Conservation (phyloP, 2,329 filamentous ascomycete genomes). For the Fusarium goolgardi region DNA sequence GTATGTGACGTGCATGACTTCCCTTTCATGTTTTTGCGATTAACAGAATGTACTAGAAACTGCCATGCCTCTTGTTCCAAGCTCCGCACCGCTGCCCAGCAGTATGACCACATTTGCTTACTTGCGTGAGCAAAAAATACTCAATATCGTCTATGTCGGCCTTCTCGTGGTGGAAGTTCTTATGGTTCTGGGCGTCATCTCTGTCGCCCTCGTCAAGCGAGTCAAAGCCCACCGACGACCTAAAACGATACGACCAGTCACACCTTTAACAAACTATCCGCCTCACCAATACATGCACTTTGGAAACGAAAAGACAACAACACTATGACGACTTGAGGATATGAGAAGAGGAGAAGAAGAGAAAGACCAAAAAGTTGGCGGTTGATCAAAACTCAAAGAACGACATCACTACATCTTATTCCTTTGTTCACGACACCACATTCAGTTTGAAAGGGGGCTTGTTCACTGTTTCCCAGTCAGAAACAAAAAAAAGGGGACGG, state of each 20-base stretch:
- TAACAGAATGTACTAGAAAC: constrained; percentile 18
- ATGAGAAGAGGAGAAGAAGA: background rate
- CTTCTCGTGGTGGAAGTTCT: constrained; percentile 59
- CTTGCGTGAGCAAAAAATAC: constrained; percentile 50
- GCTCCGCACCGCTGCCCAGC: constrained; percentile 32
- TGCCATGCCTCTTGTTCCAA: constrained; percentile 43
- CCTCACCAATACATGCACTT: constrained; percentile 22
- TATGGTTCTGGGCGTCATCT: constrained; percentile 57
- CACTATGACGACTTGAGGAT: constrained; percentile 19
- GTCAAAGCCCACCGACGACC: constrained; percentile 37
- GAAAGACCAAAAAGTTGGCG: background rate
- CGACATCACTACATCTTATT: constrained; percentile 28
- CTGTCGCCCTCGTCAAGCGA: constrained; percentile 49
- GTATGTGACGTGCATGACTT: background rate
- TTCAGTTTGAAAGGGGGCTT: background rate
- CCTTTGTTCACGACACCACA: constrained; percentile 31
- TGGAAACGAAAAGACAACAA: constrained; percentile 19
- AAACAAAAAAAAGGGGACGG: constrained; percentile 8
- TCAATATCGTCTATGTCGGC: constrained; percentile 61
- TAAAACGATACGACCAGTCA: constrained; percentile 22
- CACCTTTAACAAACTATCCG: constrained; percentile 12
- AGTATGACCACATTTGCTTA: constrained; percentile 41
- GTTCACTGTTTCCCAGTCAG: background rate
- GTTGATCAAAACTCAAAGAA: constrained; percentile 7
- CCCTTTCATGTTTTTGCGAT: background rate